phyloP scores from a whole-genome alignment of 176 grass and related monocot genomes.

The Oryza officinalis region DNA sequence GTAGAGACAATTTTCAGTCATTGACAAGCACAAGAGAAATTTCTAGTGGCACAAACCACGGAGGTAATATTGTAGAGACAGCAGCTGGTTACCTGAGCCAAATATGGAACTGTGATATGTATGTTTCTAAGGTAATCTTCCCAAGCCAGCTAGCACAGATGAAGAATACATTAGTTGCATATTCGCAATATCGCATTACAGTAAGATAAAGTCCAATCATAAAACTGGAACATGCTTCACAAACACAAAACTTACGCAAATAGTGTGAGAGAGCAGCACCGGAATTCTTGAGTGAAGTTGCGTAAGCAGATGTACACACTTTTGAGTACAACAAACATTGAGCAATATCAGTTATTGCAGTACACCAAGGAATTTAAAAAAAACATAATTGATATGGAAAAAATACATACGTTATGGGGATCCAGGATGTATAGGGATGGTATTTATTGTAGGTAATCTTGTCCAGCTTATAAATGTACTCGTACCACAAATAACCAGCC shows the following conservation, averaged over 20 bases:
- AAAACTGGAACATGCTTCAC: not conserved
- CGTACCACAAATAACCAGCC: conserved; percentile 95
- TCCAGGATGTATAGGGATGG: conserved; percentile 99
- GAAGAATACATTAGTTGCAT: conserved; percentile 22
- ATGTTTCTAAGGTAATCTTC: conserved; percentile 96
- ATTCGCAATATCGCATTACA: not conserved
- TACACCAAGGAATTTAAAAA: conserved; percentile 22
- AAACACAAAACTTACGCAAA: conserved; percentile 75
- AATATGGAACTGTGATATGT: conserved; percentile 98
- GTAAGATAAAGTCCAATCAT: not conserved
- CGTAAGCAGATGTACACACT: conserved; percentile 94
- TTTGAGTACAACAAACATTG: conserved; percentile 37
- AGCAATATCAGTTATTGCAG: conserved; percentile 44
- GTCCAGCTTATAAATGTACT: conserved; percentile 99
- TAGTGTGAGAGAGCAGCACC: conserved; percentile 81
- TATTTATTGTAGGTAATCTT: conserved; percentile 96
- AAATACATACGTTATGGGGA: conserved; percentile 87
- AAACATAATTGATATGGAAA: not conserved
- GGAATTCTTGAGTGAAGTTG: conserved; percentile 94
- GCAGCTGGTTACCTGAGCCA: conserved; percentile 76
- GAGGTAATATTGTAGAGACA: conserved; percentile 3
- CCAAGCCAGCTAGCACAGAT: conserved; percentile 81
- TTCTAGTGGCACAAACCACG: not conserved
- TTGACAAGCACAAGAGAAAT: not conserved
- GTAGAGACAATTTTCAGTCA: conserved; percentile 20